Conservation (phyloP, 768 basidiomycete species). For the Brasilioporus rufonigricans region DNA sequence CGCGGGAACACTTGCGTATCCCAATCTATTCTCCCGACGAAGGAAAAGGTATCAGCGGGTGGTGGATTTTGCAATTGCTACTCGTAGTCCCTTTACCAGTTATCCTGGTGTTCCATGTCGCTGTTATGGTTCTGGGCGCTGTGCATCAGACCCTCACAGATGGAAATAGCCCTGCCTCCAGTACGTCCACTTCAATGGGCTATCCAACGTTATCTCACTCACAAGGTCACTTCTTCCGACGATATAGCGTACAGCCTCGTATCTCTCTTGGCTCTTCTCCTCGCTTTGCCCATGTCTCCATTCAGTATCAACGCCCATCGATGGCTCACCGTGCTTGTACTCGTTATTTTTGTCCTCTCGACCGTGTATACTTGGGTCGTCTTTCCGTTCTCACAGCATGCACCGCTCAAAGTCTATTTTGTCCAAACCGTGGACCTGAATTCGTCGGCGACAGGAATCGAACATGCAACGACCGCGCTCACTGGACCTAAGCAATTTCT, state of each 20-base stretch:
- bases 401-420: constrained; percentile 73
- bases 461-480: constrained; percentile 42
- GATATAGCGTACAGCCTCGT: constrained; percentile 48
- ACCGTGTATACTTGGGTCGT: constrained; percentile 43
- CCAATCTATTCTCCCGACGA: constrained; percentile 3
- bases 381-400: constrained; percentile 61
- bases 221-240: not conserved
- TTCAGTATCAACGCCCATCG: constrained; percentile 56
- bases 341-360: constrained; percentile 43
- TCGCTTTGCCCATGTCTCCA: constrained; percentile 60
- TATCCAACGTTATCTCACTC: not conserved
- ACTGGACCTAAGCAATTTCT: constrained; percentile 46
- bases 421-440: constrained; percentile 54
- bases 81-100: constrained; percentile 53
- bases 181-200: constrained; percentile 36
- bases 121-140: constrained; percentile 44
- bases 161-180: constrained; percentile 47
- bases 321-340: constrained; percentile 33
- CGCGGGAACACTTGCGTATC: constrained; percentile 24
- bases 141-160: constrained; percentile 61
- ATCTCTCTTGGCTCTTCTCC: constrained; percentile 46
- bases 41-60: constrained; percentile 29
- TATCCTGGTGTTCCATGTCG: constrained; percentile 51
- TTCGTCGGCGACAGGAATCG: constrained; percentile 20
- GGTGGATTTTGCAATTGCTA: constrained; percentile 63